These are phyloP conservation scores for Anthracocystis panici-leucophaei DNA, from an alignment of 1,284 basidiomycete genomes.

Conservation along the genomic window DNA sequence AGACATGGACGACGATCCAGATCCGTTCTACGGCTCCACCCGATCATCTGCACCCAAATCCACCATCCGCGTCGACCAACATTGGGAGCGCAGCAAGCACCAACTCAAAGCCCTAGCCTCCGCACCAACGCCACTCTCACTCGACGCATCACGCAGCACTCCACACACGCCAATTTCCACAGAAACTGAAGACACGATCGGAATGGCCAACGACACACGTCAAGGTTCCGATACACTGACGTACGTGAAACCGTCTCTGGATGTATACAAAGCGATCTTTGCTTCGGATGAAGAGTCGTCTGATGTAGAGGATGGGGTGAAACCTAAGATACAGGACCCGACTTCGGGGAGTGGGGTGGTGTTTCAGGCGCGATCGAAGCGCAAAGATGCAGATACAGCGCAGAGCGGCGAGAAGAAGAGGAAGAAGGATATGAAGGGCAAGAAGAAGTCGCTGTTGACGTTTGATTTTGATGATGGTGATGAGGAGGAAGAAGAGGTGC, in stretches of 20 bases:
- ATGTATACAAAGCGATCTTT: conserved; percentile 84
- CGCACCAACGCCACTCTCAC: conserved; percentile 41
- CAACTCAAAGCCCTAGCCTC: conserved; percentile 34
- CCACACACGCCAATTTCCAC: not conserved
- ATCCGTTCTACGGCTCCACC: conserved; percentile 29
- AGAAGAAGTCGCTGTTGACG: conserved; percentile 31
- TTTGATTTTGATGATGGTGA: conserved; percentile 37
- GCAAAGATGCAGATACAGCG: conserved; percentile 9
- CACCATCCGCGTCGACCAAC: conserved; percentile 19
- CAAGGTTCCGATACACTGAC: conserved; percentile 87
- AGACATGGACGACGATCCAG: conserved; percentile 18
- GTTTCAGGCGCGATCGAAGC: conserved; percentile 31
- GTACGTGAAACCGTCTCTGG: conserved; percentile 86
- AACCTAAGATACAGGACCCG: conserved; percentile 36
- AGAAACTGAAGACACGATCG: conserved; percentile 72
- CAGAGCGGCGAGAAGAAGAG: conserved; percentile 75
- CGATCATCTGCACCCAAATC: conserved; percentile 11
- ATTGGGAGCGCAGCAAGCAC: conserved; percentile 43
- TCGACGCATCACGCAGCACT: conserved; percentile 24
- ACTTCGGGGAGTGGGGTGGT: conserved; percentile 13
- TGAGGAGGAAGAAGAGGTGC: not conserved
- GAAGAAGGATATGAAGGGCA: conserved; percentile 25
- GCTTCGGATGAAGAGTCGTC: conserved; percentile 79
- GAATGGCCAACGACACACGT: conserved; percentile 86
- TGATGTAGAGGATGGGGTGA: conserved; percentile 80